A percentile compares a stretch with the other conserved stretches of the same genome.
Evolutionary conservation across 2,329 filamentous ascomycete genomes (phyloP).

Genomic region (Chaetomiaceae sp.): DNA sequence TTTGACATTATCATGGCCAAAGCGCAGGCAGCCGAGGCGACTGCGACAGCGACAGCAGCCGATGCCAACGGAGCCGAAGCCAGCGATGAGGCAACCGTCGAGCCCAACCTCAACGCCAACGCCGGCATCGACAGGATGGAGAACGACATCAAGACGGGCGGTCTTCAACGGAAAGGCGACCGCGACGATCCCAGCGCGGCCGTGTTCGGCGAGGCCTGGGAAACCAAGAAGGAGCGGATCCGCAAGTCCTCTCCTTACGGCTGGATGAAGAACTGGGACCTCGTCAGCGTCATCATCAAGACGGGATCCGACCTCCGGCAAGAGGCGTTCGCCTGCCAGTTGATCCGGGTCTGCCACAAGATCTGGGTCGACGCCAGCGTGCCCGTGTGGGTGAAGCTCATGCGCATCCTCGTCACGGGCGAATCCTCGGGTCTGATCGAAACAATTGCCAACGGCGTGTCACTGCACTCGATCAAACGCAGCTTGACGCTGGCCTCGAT

Average conservation of each 20-base stretch:
- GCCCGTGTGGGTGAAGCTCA: conserved; percentile 82
- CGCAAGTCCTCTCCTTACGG: conserved; percentile 79
- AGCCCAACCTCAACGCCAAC: conserved; percentile 57
- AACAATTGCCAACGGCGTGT: conserved; percentile 84
- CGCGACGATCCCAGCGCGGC: conserved; percentile 81
- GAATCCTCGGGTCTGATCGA: conserved; percentile 82
- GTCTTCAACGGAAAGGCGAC: conserved; percentile 74
- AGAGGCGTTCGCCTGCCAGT: conserved; percentile 81
- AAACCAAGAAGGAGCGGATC: conserved; percentile 77
- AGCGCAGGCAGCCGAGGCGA: conserved; percentile 45
- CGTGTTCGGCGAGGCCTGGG: conserved; percentile 83
- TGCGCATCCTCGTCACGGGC: conserved; percentile 81
- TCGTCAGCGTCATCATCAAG: conserved; percentile 83
- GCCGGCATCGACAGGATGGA: conserved; percentile 82
- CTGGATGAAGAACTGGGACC: conserved; percentile 87
- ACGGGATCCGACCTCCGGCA: conserved; percentile 78
- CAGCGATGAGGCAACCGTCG: conserved; percentile 50
- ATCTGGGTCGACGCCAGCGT: conserved; percentile 73
- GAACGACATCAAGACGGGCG: conserved; percentile 82
- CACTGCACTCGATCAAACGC: conserved; percentile 79
- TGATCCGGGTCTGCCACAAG: conserved; percentile 75
- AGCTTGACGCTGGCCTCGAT: conserved; percentile 73
- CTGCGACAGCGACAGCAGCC: conserved; percentile 34
- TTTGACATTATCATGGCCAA: conserved; percentile 82
- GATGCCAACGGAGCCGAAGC: conserved; percentile 35